Conservation (phyloP, 129 eudicot species). For the Arctium minus region DNA sequence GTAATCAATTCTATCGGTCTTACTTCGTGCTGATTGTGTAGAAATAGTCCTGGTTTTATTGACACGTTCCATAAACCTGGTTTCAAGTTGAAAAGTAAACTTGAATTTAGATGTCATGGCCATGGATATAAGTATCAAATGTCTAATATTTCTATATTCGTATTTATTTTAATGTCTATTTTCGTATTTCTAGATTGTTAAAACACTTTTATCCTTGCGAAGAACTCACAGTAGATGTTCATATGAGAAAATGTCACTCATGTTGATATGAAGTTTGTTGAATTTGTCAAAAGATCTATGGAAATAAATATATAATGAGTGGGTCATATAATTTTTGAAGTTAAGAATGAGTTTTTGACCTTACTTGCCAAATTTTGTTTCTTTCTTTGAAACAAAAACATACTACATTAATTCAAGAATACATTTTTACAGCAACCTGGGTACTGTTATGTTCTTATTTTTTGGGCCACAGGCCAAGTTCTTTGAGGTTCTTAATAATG, state of each 20-base stretch:
- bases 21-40: no score
- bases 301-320: background rate
- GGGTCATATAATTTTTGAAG: background rate
- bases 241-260: background rate
- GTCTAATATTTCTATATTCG: no score
- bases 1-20: no score
- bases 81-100: no score
- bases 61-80: no score
- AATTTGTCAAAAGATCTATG: background rate
- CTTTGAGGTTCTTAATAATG: background rate
- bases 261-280: background rate
- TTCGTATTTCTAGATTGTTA: no score
- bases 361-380: background rate
- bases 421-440: background rate
- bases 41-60: no score
- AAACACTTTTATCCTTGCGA: no score
- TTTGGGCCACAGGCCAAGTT: background rate
- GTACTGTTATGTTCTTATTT: background rate
- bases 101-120: no score
- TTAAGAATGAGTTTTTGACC: background rate
- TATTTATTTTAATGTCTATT: no score
- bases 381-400: conserved; percentile 5
- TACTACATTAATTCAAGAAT: background rate
- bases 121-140: no score
- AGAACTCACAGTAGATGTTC: no score